Evolutionary conservation across 495 filamentous ascomycete species (phyloP), one percentile per base, ranked within the genome.

Genomic region (Neurospora hispaniola): DNA sequence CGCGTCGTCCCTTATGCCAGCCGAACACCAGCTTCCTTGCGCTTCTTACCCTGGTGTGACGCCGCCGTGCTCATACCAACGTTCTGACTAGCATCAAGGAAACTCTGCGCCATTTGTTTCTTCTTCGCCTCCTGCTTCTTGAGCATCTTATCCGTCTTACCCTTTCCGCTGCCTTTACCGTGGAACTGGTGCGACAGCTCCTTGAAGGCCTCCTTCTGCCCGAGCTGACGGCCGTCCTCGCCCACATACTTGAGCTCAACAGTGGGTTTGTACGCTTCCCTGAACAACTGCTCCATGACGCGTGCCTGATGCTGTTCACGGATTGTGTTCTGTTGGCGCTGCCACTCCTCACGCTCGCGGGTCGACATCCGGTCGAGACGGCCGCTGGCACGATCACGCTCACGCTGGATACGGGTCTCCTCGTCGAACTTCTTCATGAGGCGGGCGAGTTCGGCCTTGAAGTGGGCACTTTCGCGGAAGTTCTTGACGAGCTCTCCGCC

Each of bases 121-220:
- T 94, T 95, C 84, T 98, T 94, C 76, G 95, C 93, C 72, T 95
- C 96, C 82, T 97, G 95, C 89, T 96, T 97, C 89, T 98, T 97
- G 69, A 99, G 82, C 71, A 88, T 85, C 84, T 98, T 98, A 85
- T 98, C 95, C 35, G 94, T 98, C 90, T 99, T 99, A 84, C 92
- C 92, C 87, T 98, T 98, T 70, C 96, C 96, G 78, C 91, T 94
- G 59, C 94, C 94, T 84, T 98, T 98, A 71, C 96, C 96, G 83
- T 99, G 96, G 89, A 99, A 99, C 81, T 96, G 92, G 83, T 99
- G 96, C 77, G 90, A 93, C 66, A 98, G 85, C 79, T 98, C 76
- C 78, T 86, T 86, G 86, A 98, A 99, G 2, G 96, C 96, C 82
- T 99, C 96, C 85, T 98, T 99, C 78, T 91, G 89, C 76, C 91